Percentiles rank a stretch among this genome's conserved stretches.
phyloP scores from a whole-genome alignment of 352 stramenopile genomes.

The Pythium brassicae region DNA sequence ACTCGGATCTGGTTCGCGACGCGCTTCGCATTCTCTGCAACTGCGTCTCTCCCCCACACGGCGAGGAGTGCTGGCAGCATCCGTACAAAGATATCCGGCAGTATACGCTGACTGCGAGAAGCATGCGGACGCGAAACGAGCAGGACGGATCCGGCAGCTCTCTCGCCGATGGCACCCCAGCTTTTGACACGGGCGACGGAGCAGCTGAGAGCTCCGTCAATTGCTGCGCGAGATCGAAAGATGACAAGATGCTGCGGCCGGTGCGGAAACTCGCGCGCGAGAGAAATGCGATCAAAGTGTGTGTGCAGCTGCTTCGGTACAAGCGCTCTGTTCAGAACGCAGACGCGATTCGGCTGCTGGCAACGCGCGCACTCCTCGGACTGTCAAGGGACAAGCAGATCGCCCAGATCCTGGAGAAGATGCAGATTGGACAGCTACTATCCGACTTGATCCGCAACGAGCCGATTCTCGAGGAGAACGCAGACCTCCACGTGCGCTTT shows the following conservation, averaged over 20 bases:
- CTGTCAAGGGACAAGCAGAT: constrained; percentile 85
- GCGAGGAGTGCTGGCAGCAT: constrained; percentile 81
- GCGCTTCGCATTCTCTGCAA: constrained; percentile 78
- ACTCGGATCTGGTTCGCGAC: constrained; percentile 73
- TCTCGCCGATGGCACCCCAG: not conserved
- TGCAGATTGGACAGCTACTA: constrained; percentile 82
- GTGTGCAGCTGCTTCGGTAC: constrained; percentile 83
- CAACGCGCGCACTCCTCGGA: constrained; percentile 76
- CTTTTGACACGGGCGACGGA: not conserved
- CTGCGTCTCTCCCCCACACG: constrained; percentile 71
- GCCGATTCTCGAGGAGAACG: constrained; percentile 81
- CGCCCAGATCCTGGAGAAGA: constrained; percentile 88
- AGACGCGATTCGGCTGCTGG: constrained; percentile 78
- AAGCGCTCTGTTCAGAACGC: constrained; percentile 84
- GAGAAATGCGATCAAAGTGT: constrained; percentile 86
- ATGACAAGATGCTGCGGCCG: constrained; percentile 62
- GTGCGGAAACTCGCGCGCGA: constrained; percentile 73
- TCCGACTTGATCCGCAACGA: constrained; percentile 86
- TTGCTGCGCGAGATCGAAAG: constrained; percentile 56
- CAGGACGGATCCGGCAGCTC: constrained; percentile 1
- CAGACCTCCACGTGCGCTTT: constrained; percentile 83
- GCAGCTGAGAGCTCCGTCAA: constrained; percentile 19
- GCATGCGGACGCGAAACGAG: constrained; percentile 53
- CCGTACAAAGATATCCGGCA: constrained; percentile 82
- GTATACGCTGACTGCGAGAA: constrained; percentile 67